Evolutionary conservation across 1,139 yeast genomes (phyloP).

Genomic region (Candida sojae): DNA sequence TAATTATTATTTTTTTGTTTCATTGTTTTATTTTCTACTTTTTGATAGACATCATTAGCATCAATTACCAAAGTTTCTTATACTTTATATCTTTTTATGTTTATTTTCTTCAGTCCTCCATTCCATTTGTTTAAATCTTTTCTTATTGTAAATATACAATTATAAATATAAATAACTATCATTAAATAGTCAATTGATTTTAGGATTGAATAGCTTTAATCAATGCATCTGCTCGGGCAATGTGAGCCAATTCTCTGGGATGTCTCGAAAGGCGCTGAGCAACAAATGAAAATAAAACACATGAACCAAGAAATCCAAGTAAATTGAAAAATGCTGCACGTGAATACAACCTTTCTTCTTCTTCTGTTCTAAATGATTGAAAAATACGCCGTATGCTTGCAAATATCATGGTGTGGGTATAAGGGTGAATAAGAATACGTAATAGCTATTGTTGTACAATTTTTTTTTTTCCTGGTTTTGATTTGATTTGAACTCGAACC

Average conservation of each 20-base stretch:
- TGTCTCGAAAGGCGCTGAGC: slow-evolving; percentile 63
- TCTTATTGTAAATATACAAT: not conserved
- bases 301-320: slow-evolving; percentile 77
- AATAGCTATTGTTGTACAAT: not conserved
- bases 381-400: slow-evolving; percentile 76
- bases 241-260: slow-evolving; percentile 36
- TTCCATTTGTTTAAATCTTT: not conserved
- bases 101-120: not conserved
- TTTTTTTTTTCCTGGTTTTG: not conserved
- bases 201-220: slow-evolving; percentile 22
- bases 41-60: slow-evolving; percentile 4
- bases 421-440: not conserved
- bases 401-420: slow-evolving; percentile 41
- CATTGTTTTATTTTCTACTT: too few relatives aligned
- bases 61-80: not conserved
- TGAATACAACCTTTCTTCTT: slow-evolving; percentile 77
- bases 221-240: slow-evolving; percentile 32
- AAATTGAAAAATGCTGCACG: slow-evolving; percentile 81
- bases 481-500: slow-evolving; percentile 11
- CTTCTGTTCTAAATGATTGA: slow-evolving; percentile 82
- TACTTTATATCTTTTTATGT: not conserved
- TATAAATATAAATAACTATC: not conserved
- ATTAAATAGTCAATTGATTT: not conserved
- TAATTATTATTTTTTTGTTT: not conserved
- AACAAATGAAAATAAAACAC: slow-evolving; percentile 77